phyloP scores from a whole-genome alignment of 345 rosid genomes.

The Boechera stricta region DNA sequence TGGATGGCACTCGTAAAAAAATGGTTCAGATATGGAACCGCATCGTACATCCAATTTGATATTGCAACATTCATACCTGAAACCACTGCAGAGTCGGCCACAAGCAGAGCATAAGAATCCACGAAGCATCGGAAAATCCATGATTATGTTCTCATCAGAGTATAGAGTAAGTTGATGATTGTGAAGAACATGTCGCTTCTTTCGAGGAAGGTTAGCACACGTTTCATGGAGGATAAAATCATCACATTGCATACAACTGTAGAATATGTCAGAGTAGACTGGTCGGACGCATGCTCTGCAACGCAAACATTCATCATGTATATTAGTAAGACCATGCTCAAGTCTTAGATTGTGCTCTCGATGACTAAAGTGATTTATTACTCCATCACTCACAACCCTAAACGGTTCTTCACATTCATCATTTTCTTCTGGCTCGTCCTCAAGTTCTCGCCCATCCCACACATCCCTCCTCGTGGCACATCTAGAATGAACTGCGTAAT shows the following conservation, averaged over 20 bases:
- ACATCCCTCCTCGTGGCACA: conserved; percentile 23
- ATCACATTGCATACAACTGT: conserved; percentile 20
- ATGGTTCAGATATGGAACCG: conserved; percentile 16
- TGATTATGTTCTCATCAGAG: conserved; percentile 1
- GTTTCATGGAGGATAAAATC: conserved; percentile 30
- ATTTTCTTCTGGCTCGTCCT: neutral
- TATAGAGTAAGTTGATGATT: conserved; percentile 9
- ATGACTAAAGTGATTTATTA: conserved; percentile 33
- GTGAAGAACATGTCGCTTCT: conserved; percentile 14
- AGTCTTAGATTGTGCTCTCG: conserved; percentile 10
- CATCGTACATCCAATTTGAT: conserved; percentile 3
- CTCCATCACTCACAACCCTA: conserved; percentile 6
- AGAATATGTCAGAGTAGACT: conserved; percentile 20
- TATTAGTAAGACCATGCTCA: neutral
- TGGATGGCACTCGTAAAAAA: conserved; percentile 5
- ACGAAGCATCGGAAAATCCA: neutral
- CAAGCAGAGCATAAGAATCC: conserved; percentile 36
- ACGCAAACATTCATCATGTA: neutral
- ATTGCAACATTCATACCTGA: conserved; percentile 7
- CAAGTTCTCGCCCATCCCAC: conserved; percentile 32
- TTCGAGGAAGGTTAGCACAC: conserved; percentile 38
- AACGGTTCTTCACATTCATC: conserved; percentile 10
- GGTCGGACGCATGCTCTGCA: conserved; percentile 29
- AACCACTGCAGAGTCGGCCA: neutral
- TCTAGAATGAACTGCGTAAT: conserved; percentile 30